Evolutionary conservation across 164 flowering plant species (phyloP).

Genomic region (Vitis vinifera): DNA sequence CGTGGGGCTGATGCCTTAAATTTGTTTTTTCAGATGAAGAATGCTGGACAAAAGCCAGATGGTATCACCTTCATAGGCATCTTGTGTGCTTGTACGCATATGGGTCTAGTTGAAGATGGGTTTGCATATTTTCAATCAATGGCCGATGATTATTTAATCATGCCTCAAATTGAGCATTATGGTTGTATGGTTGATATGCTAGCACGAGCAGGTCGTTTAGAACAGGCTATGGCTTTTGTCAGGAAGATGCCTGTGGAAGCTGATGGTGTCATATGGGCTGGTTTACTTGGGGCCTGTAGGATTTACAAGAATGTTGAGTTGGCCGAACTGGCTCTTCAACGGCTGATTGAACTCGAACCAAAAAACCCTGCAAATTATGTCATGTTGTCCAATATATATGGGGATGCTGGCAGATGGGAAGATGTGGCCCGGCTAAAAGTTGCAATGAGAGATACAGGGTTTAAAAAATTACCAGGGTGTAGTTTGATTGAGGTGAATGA

Average conservation of each 20-base stretch:
- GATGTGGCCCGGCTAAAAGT: slow-evolving; percentile 55
- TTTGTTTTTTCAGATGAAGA: slow-evolving; percentile 49
- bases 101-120: slow-evolving; percentile 63
- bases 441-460: slow-evolving; percentile 52
- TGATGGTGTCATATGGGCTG: slow-evolving; percentile 73
- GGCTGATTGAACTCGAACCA: slow-evolving; percentile 59
- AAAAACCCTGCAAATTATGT: slow-evolving; percentile 60
- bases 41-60: slow-evolving; percentile 49
- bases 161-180: slow-evolving; percentile 72
- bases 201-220: slow-evolving; percentile 55
- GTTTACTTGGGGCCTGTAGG: slow-evolving; percentile 67
- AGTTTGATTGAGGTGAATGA: slow-evolving; percentile 62
- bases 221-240: slow-evolving; percentile 52
- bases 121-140: slow-evolving; percentile 49
- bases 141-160: slow-evolving; percentile 40
- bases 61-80: slow-evolving; percentile 67
- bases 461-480: slow-evolving; percentile 58
- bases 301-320: slow-evolving; percentile 46
- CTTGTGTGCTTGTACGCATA: slow-evolving; percentile 70
- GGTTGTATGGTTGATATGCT: slow-evolving; percentile 80
- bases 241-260: slow-evolving; percentile 64
- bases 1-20: slow-evolving; percentile 52
- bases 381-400: slow-evolving; percentile 64
- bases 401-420: slow-evolving; percentile 52
- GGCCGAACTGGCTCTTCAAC: slow-evolving; percentile 57